These are phyloP conservation scores for Hevea brasiliensis DNA, from an alignment of 345 rosid species.

Conservation along the genomic window DNA sequence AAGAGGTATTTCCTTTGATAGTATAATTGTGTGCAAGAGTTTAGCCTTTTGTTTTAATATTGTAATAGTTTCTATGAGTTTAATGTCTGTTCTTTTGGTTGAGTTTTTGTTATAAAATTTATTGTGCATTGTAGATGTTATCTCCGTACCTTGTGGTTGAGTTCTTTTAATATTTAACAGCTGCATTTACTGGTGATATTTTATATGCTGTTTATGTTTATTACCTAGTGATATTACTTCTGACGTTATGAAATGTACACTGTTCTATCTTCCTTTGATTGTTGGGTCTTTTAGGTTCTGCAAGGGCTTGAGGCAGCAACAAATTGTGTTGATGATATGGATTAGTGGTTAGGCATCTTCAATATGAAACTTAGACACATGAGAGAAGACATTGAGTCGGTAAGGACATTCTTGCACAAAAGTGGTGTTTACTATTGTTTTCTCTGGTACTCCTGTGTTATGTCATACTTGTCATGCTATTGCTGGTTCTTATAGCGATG, in stretches of 20 bases:
- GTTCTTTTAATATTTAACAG: not conserved
- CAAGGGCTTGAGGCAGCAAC: constrained; percentile 95
- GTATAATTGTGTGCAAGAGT: not conserved
- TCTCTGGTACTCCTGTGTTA: constrained; percentile 17
- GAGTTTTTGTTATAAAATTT: not conserved
- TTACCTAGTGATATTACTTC: not conserved
- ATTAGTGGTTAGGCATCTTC: constrained; percentile 96
- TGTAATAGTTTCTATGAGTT: not conserved
- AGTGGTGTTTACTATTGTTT: constrained; percentile 10
- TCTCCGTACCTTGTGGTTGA: not conserved
- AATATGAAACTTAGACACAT: constrained; percentile 96
- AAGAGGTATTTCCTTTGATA: constrained; percentile 56
- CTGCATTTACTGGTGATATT: not conserved
- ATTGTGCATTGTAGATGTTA: not conserved
- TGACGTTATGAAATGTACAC: not conserved
- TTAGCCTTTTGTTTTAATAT: not conserved
- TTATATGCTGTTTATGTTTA: not conserved
- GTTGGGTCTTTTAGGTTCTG: constrained; percentile 62
- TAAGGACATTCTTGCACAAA: constrained; percentile 30
- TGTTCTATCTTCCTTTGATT: constrained; percentile 16
- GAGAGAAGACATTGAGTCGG: constrained; percentile 99
- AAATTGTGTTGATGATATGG: constrained; percentile 94
- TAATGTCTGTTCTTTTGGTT: not conserved
- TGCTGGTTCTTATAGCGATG: not conserved
- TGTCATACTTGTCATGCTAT: not conserved